Percentiles rank a stretch among this genome's conserved stretches.
These are phyloP conservation scores for Chlorella sorokiniana DNA, from an alignment of 139 green algal species.

Conservation along the genomic window DNA sequence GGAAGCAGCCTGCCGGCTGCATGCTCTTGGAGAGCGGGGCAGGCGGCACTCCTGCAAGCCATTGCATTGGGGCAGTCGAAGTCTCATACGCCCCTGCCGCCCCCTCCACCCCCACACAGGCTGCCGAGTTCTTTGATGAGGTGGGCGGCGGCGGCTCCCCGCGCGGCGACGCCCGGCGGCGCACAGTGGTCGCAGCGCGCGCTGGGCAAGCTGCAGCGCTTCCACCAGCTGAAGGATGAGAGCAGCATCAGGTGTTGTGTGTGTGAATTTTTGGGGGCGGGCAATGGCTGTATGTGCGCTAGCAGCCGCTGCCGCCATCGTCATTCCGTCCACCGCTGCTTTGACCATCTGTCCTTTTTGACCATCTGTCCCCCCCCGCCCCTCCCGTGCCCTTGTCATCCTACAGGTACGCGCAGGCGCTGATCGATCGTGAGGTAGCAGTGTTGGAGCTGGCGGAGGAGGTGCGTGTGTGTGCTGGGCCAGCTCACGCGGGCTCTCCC, in stretches of 20 bases:
- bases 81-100: not conserved
- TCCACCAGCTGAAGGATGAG: slow-evolving; percentile 45
- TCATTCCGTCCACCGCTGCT: not conserved
- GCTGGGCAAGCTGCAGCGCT: slow-evolving; percentile 42
- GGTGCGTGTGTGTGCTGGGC: too few relatives aligned
- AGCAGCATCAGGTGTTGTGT: slow-evolving; percentile 25
- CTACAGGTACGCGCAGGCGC: slow-evolving; percentile 59
- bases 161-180: slow-evolving; percentile 6
- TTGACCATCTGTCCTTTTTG: not conserved
- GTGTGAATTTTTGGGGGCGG: not conserved
- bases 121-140: slow-evolving; percentile 64
- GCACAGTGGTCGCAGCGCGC: slow-evolving; percentile 36
- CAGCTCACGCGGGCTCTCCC: too few relatives aligned
- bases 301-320: not conserved
- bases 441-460: slow-evolving; percentile 69
- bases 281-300: not conserved
- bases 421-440: slow-evolving; percentile 74
- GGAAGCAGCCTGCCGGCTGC: too few relatives aligned
- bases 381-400: too few relatives aligned
- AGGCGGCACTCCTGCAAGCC: too few relatives aligned
- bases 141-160: slow-evolving; percentile 38
- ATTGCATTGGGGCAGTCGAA: too few relatives aligned
- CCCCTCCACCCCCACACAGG: slow-evolving; percentile 13
- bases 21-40: too few relatives aligned
- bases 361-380: not conserved